A percentile compares a stretch with the other conserved stretches of the same genome.
phyloP scores from a whole-genome alignment of 371 early-diverging fungal species.

The Blastocladiella emersonii region DNA sequence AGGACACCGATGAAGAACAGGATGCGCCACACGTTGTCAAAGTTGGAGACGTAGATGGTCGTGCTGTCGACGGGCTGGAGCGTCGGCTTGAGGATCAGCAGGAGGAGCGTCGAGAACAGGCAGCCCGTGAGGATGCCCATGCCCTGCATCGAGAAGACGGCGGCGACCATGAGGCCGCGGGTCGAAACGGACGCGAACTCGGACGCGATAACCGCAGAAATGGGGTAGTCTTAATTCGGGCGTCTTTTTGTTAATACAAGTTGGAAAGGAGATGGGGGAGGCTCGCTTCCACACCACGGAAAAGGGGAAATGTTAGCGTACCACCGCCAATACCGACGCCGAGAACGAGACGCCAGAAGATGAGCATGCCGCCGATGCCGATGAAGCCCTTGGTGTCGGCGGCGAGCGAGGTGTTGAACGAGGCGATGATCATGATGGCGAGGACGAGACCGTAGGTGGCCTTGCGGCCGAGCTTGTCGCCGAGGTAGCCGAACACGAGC shows the following conservation, averaged over 20 bases:
- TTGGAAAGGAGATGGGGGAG: too few relatives aligned
- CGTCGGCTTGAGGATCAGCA: constrained; percentile 50
- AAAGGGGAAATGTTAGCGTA: too few relatives aligned
- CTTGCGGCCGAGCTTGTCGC: constrained; percentile 72
- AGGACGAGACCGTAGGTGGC: not conserved
- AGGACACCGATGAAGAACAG: constrained; percentile 20
- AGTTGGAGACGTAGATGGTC: constrained; percentile 19
- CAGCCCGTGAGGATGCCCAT: constrained; percentile 70
- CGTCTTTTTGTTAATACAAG: too few relatives aligned
- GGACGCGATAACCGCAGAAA: constrained; percentile 75
- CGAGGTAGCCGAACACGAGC: constrained; percentile 69
- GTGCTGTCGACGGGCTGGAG: constrained; percentile 36
- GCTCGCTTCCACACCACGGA: constrained; percentile 9
- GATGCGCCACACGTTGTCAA: constrained; percentile 82
- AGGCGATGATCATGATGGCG: constrained; percentile 30
- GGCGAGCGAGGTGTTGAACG: constrained; percentile 65
- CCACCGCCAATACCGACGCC: constrained; percentile 78
- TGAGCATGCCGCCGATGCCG: constrained; percentile 51
- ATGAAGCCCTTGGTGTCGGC: constrained; percentile 49
- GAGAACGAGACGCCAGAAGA: constrained; percentile 66
- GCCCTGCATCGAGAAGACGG: constrained; percentile 87
- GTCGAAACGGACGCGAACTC: constrained; percentile 72
- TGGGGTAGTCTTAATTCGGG: constrained; percentile 73
- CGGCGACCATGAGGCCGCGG: constrained; percentile 71
- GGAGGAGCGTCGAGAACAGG: constrained; percentile 45